A percentile compares a stretch with the other conserved stretches of the same genome.
Conservation (phyloP, 2,329 filamentous ascomycete genomes). For the Botrytis medusae region DNA sequence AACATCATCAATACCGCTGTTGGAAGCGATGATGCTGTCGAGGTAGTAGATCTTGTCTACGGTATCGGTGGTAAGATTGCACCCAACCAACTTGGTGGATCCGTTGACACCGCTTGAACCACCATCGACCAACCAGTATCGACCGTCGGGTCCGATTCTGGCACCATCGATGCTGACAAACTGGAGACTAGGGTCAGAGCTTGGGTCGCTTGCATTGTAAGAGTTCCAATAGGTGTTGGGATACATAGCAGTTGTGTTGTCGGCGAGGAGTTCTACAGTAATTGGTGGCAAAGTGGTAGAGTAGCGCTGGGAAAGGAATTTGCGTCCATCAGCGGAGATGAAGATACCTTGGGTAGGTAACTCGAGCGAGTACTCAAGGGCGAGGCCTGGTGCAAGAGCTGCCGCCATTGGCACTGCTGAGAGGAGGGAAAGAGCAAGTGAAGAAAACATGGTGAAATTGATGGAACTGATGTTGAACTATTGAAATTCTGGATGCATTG, state of each 20-base stretch:
- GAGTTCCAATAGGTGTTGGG: not conserved
- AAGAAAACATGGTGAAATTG: not conserved
- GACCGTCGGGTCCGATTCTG: not conserved
- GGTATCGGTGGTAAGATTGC: conserved; percentile 32
- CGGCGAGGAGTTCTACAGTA: not conserved
- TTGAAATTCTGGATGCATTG: not conserved
- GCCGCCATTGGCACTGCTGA: not conserved
- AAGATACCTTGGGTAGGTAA: conserved; percentile 3
- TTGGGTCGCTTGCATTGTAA: not conserved
- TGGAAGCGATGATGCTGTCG: conserved; percentile 38
- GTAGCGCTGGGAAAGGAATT: not conserved
- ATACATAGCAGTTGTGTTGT: not conserved
- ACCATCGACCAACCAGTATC: conserved; percentile 7
- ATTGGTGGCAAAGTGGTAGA: conserved; percentile 1
- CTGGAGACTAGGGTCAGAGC: not conserved
- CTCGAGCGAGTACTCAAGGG: not conserved
- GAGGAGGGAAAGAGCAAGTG: not conserved
- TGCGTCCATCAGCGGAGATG: conserved; percentile 1
- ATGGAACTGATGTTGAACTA: not conserved
- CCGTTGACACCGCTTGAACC: conserved; percentile 16
- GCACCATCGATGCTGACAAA: not conserved
- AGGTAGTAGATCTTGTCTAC: conserved; percentile 41
- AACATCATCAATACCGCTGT: conserved; percentile 42
- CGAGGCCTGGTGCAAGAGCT: not conserved
- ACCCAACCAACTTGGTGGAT: conserved; percentile 39